Evolutionary conservation across 2,329 filamentous ascomycete genomes (phyloP), one percentile per base, ranked within the genome.

Genomic region (Curvularia spicifera): DNA sequence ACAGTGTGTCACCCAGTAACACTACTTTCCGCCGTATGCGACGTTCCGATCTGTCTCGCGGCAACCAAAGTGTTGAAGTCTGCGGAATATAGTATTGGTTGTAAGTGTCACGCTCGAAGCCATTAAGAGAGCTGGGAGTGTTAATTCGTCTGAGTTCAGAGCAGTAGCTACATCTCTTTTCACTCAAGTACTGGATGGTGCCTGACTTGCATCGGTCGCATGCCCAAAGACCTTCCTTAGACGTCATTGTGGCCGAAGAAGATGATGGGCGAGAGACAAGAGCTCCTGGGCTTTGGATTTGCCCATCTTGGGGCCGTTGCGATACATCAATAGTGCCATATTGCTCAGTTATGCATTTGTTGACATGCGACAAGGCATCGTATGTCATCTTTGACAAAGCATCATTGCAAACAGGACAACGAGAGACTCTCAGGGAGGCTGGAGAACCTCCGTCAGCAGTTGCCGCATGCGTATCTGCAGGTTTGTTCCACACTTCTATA

Each of bases 221-320:
- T 24, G 46, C 53, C 53, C 53, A 56, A 29, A 39, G 49, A 13
- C 46, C 46, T 26, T 56, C 45, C 8, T 9, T 29, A 39, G 43
- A 20, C 33, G 18, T 45, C 28, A 13, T 29, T 29, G 53, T 20
- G 18, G n/a, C 18, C 8, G 37, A 40, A 40, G 18, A 12, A 2
- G 18, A 8, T 12, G n/a, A 12, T 35, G 5, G n/a, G 24, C 4
- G 12, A 29, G 15, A 29, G 13, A 29, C 26, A 3, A 10, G 24
- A 18, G 20, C 10, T 10, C 5, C 15, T 18, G 4, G 13, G 8
- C 26, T n/a, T n/a, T 15, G 3, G 13, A 28, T 28, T 18, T 18
- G 24, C 15, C 29, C 1, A 18, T 31, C 26, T 8, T 45, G 13
- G n/a, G 8, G 20, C 9, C 4, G 7, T 29, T 22, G 24, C 7